Conservation (phyloP, 2,329 filamentous ascomycete genomes). For the Aspergillus viridinutans region DNA sequence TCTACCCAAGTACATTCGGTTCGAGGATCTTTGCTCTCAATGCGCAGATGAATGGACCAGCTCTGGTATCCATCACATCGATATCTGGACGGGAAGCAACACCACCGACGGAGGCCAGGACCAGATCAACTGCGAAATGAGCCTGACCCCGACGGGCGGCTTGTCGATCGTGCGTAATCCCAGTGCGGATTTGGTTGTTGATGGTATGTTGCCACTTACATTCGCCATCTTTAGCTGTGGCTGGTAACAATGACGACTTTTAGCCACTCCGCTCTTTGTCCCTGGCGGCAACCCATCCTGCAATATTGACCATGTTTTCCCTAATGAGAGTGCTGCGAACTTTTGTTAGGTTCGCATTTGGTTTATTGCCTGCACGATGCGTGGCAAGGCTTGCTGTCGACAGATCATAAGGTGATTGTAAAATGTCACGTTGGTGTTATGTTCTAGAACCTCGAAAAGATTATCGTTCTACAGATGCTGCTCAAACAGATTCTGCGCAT, state of each 20-base stretch:
- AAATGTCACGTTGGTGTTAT: background rate
- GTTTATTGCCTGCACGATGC: background rate
- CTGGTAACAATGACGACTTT: background rate
- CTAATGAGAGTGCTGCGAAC: background rate
- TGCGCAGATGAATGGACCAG: slow-evolving; percentile 26
- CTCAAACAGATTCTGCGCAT: background rate
- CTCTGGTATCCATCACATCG: slow-evolving; percentile 27
- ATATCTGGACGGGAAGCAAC: slow-evolving; percentile 38
- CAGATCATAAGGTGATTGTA: background rate
- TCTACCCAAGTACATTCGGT: slow-evolving; percentile 42
- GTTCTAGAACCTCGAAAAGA: background rate
- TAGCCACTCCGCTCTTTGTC: slow-evolving; percentile 9
- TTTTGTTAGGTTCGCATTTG: background rate
- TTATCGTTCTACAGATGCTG: background rate
- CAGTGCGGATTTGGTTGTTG: slow-evolving; percentile 25
- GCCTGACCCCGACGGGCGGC: slow-evolving; percentile 28
- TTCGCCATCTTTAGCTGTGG: background rate
- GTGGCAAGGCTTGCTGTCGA: background rate
- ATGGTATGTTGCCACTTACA: slow-evolving; percentile 23
- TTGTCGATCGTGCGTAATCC: slow-evolving; percentile 29
- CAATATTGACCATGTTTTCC: slow-evolving; percentile 8
- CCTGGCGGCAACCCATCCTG: slow-evolving; percentile 1
- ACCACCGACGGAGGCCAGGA: slow-evolving; percentile 25
- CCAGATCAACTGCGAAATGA: slow-evolving; percentile 36
- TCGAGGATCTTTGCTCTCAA: slow-evolving; percentile 33